Evolutionary conservation across 2,329 filamentous ascomycete genomes (phyloP).

Genomic region (Fusarium sp.): DNA sequence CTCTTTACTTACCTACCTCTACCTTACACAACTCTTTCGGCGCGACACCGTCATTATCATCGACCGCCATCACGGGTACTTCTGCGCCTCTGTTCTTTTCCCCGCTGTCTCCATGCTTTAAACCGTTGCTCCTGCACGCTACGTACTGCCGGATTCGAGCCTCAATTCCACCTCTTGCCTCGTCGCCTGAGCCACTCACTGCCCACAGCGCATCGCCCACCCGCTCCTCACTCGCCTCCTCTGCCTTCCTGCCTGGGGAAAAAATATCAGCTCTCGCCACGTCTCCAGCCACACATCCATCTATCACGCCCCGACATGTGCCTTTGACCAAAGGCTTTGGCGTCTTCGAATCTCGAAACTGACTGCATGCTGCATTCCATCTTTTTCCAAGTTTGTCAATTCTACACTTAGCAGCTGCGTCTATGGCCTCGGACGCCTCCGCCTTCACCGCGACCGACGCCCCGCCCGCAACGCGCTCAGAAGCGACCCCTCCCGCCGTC

Average conservation of each 20-base stretch:
- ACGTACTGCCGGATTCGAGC: conserved; percentile 28
- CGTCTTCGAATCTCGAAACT: conserved; percentile 39
- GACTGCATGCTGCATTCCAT: conserved; percentile 37
- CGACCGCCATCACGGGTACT: conserved; percentile 26
- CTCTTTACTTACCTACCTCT: conserved; percentile 16
- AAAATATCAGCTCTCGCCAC: conserved; percentile 57
- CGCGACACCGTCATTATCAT: conserved; percentile 36
- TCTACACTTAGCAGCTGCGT: conserved; percentile 38
- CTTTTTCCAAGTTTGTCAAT: conserved; percentile 33
- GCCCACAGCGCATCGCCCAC: conserved; percentile 39
- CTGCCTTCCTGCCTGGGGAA: conserved; percentile 37
- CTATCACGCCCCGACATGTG: conserved; percentile 52
- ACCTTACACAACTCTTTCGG: conserved; percentile 36
- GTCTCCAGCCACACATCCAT: conserved; percentile 56
- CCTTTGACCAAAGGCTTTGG: conserved; percentile 43
- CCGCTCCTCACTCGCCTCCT: conserved; percentile 36
- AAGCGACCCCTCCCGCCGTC: conserved; percentile 50
- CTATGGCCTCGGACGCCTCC: conserved; percentile 67
- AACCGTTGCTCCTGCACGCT: conserved; percentile 24
- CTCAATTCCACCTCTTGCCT: conserved; percentile 37
- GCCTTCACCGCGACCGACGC: conserved; percentile 65
- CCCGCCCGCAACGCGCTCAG: conserved; percentile 54
- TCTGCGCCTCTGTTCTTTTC: conserved; percentile 15
- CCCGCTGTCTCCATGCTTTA: conserved; percentile 17
- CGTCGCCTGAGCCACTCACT: conserved; percentile 39